These are phyloP conservation scores for Aspergillus unguis DNA, from an alignment of 2,329 filamentous ascomycete genomes.

Conservation along the genomic window DNA sequence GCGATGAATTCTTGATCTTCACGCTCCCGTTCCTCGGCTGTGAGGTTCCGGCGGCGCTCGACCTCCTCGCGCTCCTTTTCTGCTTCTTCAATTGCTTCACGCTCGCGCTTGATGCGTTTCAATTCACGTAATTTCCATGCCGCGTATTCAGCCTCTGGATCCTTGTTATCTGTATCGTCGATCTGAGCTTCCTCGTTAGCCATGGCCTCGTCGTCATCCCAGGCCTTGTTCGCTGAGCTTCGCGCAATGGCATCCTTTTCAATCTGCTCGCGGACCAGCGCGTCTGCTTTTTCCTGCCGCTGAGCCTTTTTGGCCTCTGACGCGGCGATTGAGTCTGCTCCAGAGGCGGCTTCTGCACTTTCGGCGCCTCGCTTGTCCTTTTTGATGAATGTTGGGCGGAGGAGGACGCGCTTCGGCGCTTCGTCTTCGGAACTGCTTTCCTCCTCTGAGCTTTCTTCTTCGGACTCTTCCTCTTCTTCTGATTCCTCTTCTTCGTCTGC, in stretches of 20 bases:
- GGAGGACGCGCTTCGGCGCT: conserved; percentile 52
- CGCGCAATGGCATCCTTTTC: conserved; percentile 74
- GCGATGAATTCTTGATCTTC: conserved; percentile 80
- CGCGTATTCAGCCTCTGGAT: conserved; percentile 82
- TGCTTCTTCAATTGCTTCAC: conserved; percentile 75
- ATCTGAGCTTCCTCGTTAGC: conserved; percentile 69
- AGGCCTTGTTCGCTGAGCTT: conserved; percentile 74
- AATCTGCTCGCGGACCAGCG: conserved; percentile 82
- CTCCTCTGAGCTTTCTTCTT: conserved; percentile 50
- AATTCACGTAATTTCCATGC: conserved; percentile 94
- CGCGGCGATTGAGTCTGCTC: conserved; percentile 42
- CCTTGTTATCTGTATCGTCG: conserved; percentile 82
- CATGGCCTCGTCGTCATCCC: conserved; percentile 69
- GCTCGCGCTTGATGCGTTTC: conserved; percentile 79
- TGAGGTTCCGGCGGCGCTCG: conserved; percentile 82
- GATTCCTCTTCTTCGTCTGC: conserved; percentile 43
- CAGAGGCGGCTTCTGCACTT: conserved; percentile 20
- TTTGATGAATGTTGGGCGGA: conserved; percentile 66
- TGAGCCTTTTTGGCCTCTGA: conserved; percentile 43
- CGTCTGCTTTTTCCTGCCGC: conserved; percentile 69
- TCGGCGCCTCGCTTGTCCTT: conserved; percentile 56
- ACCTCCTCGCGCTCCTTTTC: conserved; percentile 86
- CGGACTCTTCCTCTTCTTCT: conserved; percentile 48
- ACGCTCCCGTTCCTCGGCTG: conserved; percentile 75
- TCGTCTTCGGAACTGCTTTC: conserved; percentile 57